Conservation (phyloP, 495 filamentous ascomycete species). For the Sordaria brevicollis region DNA sequence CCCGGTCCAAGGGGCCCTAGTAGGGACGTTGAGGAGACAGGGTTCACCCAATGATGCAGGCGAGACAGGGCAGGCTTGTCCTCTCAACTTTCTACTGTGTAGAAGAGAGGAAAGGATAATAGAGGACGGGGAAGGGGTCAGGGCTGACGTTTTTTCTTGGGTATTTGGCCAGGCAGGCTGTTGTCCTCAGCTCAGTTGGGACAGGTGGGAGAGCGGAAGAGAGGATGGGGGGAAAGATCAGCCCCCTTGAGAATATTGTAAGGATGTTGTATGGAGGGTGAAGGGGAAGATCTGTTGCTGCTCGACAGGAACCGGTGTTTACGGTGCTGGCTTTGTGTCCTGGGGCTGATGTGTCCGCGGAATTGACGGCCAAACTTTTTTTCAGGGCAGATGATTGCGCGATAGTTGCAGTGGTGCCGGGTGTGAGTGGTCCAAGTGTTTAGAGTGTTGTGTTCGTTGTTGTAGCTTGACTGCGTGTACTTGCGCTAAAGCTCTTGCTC, state of each 20-base stretch:
- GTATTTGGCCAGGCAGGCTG: constrained; percentile 4
- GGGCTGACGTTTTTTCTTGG: constrained; percentile 13
- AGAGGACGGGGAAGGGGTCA: constrained; percentile 18
- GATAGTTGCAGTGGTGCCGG: constrained; percentile 3
- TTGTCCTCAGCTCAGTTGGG: constrained; percentile 6
- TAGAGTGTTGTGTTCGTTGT: neutral
- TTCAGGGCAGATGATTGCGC: constrained; percentile 15
- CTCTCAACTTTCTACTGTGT: neutral
- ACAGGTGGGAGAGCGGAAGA: constrained; percentile 2
- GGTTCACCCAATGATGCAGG: constrained; percentile 21
- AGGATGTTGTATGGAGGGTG: neutral
- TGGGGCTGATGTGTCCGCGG: constrained; percentile 19
- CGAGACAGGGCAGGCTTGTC: constrained; percentile 8
- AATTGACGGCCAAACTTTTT: constrained; percentile 25
- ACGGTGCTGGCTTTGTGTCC: constrained; percentile 4
- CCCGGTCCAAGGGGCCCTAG: constrained; percentile 23
- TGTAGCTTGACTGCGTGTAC: neutral
- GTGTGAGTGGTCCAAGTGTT: neutral
- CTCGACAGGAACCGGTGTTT: neutral
- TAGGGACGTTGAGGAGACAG: constrained; percentile 14
- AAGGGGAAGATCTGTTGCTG: neutral
- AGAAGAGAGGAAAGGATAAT: neutral
- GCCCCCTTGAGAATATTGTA: neutral
- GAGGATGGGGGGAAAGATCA: neutral
- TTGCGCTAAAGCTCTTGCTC: neutral